Conservation (phyloP, 1,284 basidiomycete species). For the Laetiporus sulphureus region DNA sequence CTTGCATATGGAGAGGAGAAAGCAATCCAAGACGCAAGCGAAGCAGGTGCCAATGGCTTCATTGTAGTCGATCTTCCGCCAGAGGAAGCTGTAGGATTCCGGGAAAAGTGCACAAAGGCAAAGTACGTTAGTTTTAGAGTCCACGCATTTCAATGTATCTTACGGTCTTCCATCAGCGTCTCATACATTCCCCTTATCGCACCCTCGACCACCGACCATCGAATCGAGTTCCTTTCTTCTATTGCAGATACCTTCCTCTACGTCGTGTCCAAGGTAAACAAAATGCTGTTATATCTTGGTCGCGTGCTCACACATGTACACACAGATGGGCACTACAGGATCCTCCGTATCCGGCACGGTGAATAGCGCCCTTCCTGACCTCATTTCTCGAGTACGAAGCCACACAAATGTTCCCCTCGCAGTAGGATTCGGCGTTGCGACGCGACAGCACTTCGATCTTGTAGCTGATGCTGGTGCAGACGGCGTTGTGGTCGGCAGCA, state of each 20-base stretch:
- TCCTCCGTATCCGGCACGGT: conserved; percentile 73
- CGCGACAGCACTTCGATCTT: conserved; percentile 84
- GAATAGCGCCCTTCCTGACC: conserved; percentile 73
- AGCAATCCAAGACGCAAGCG: conserved; percentile 83
- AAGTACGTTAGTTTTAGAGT: conserved; percentile 67
- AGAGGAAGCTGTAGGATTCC: conserved; percentile 90
- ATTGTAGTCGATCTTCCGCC: conserved; percentile 98
- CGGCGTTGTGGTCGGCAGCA: conserved; percentile 91
- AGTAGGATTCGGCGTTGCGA: conserved; percentile 95
- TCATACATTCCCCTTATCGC: conserved; percentile 97
- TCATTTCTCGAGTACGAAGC: conserved; percentile 67
- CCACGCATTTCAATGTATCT: conserved; percentile 95
- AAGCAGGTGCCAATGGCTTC: conserved; percentile 94
- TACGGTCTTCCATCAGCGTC: conserved; percentile 91
- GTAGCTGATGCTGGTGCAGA: conserved; percentile 87
- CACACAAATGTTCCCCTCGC: conserved; percentile 81
- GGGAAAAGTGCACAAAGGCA: conserved; percentile 77
- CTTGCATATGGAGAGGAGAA: conserved; percentile 93
- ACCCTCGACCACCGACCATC: conserved; percentile 83
- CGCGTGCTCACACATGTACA: too few relatives aligned
- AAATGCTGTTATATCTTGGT: too few relatives aligned
- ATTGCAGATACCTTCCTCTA: conserved; percentile 99
- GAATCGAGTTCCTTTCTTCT: conserved; percentile 86
- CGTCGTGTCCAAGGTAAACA: conserved; percentile 83
- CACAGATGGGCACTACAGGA: conserved; percentile 95